These are phyloP conservation scores for Jackrogersella minutella DNA, from an alignment of 495 filamentous ascomycete species.

Conservation along the genomic window DNA sequence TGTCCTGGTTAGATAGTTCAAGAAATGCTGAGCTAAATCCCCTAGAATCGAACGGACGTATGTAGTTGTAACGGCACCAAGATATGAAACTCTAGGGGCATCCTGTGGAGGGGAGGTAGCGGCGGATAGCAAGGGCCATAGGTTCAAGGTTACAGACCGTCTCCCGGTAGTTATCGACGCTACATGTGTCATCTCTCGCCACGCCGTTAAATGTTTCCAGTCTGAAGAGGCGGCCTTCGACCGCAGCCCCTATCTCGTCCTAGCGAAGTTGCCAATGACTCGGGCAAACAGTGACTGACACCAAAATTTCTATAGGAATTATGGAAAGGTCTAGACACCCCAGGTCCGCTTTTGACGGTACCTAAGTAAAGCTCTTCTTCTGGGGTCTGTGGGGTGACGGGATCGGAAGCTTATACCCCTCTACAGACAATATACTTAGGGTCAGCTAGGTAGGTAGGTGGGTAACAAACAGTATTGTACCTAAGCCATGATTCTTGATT, in stretches of 20 bases:
- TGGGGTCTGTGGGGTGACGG: not conserved
- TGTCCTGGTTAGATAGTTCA: not conserved
- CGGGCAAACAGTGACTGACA: not conserved
- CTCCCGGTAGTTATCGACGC: slow-evolving; percentile 9
- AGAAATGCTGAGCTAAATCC: not conserved
- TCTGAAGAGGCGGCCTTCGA: not conserved
- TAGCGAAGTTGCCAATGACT: slow-evolving; percentile 23
- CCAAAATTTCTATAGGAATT: not conserved
- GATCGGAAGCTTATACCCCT: not conserved
- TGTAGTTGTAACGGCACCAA: not conserved
- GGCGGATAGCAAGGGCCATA: not conserved
- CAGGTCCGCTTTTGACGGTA: not conserved
- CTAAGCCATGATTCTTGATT: too few relatives aligned
- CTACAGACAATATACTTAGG: not conserved
- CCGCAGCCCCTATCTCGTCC: not conserved
- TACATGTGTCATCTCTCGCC: slow-evolving; percentile 16
- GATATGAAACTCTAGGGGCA: slow-evolving; percentile 25
- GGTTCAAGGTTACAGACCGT: not conserved
- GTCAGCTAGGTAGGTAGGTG: not conserved
- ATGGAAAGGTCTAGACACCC: not conserved
- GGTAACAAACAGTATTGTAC: too few relatives aligned
- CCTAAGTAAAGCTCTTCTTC: slow-evolving; percentile 2
- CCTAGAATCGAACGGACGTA: not conserved
- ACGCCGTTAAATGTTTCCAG: slow-evolving; percentile 16
- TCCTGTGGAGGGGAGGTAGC: not conserved